Conservation (phyloP, 1,284 basidiomycete genomes). For the Fomitopsis palustris region DNA sequence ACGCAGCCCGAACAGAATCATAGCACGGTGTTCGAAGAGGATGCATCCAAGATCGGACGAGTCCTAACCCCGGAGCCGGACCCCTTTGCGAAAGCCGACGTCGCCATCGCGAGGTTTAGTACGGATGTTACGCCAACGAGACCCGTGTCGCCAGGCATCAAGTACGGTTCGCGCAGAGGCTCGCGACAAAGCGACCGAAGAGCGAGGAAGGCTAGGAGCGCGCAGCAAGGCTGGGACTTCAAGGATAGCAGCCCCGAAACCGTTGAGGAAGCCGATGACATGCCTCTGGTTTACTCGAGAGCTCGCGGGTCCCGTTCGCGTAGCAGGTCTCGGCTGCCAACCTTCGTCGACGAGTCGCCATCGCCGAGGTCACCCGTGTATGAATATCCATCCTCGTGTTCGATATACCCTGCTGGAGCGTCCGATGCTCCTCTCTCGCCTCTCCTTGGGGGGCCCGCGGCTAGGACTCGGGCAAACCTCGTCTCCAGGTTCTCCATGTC, state of each 20-base stretch:
- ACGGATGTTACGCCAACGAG: slow-evolving; percentile 3
- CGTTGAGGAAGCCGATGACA: neutral
- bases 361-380: slow-evolving; percentile 15
- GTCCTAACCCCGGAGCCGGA: slow-evolving; percentile 31
- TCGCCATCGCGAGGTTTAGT: slow-evolving; percentile 7
- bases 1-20: slow-evolving; percentile 7
- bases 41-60: slow-evolving; percentile 22
- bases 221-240: slow-evolving; percentile 1
- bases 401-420: slow-evolving; percentile 6
- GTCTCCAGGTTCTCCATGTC: slow-evolving; percentile 3
- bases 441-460: neutral
- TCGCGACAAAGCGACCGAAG: neutral
- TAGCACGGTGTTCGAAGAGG: slow-evolving; percentile 6
- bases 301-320: neutral
- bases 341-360: neutral
- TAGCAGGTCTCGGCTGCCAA: neutral
- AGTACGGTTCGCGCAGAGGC: slow-evolving; percentile 1
- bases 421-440: neutral
- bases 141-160: neutral
- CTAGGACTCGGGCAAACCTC: neutral
- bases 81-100: slow-evolving; percentile 29
- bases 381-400: slow-evolving; percentile 22
- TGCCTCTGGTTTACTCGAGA: neutral
- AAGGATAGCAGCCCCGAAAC: neutral
- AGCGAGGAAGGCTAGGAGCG: neutral